These are phyloP conservation scores for Zymoseptoria crescenta DNA, from an alignment of 2,329 filamentous ascomycete species.

Conservation along the genomic window DNA sequence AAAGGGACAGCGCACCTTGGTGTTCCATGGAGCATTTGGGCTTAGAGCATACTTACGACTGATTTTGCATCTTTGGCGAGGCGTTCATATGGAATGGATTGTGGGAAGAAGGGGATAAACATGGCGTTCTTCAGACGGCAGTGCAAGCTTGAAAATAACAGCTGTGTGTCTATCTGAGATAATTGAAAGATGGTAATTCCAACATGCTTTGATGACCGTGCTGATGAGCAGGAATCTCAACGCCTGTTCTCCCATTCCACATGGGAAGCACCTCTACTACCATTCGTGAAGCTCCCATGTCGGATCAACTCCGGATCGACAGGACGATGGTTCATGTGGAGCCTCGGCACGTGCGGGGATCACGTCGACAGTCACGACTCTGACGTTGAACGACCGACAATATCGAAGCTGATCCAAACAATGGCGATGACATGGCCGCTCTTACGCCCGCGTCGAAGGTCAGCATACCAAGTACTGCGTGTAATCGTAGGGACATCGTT, in stretches of 20 bases:
- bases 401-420: not conserved
- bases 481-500: not conserved
- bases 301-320: not conserved
- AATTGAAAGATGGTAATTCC: not conserved
- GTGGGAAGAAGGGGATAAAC: not conserved
- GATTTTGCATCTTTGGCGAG: not conserved
- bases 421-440: conserved; percentile 20
- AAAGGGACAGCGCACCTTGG: not conserved
- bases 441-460: conserved; percentile 30
- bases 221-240: too few species aligned
- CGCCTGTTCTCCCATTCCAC: too few species aligned
- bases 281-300: not conserved
- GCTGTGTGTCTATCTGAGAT: not conserved
- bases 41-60: not conserved
- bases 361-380: not conserved
- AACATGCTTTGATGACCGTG: too few species aligned
- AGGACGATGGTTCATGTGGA: not conserved
- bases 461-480: not conserved
- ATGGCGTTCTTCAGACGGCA: not conserved
- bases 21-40: not conserved
- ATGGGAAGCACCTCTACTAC: too few species aligned
- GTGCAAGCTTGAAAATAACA: not conserved
- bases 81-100: not conserved
- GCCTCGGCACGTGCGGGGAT: not conserved
- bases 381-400: not conserved